Conservation (phyloP, 2,329 filamentous ascomycete species). For the Fusarium sp. region DNA sequence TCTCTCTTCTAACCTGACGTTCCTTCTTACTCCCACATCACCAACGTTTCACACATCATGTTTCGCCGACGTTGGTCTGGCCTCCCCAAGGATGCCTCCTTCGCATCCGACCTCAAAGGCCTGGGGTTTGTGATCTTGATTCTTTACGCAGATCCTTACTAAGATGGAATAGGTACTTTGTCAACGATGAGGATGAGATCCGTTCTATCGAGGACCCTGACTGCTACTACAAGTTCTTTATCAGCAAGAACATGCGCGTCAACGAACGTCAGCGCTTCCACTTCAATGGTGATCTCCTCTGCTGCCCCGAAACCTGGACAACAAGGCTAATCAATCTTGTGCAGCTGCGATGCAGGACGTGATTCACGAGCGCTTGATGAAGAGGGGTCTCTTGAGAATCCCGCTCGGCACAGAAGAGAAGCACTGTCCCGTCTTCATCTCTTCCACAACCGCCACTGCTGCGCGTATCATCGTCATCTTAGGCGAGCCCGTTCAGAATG, state of each 20-base stretch:
- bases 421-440: conserved; percentile 72
- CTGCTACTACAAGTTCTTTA: conserved; percentile 75
- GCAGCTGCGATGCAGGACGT: conserved; percentile 69
- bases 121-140: conserved; percentile 66
- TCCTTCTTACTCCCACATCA: background rate
- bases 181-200: conserved; percentile 78
- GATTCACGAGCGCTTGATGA: conserved; percentile 67
- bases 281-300: conserved; percentile 69
- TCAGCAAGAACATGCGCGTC: conserved; percentile 75
- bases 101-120: conserved; percentile 68
- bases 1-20: background rate
- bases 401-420: conserved; percentile 68
- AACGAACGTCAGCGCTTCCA: conserved; percentile 78
- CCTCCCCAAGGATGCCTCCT: conserved; percentile 74
- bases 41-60: conserved; percentile 55
- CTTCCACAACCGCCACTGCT: conserved; percentile 59
- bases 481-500: conserved; percentile 73
- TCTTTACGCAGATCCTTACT: background rate
- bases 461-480: conserved; percentile 76
- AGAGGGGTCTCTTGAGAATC: conserved; percentile 65
- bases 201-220: conserved; percentile 72
- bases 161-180: conserved; percentile 68
- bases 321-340: background rate
- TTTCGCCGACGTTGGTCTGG: conserved; percentile 74
- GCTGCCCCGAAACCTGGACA: accelerated